These are phyloP conservation scores for Chiua sp. DNA, from an alignment of 1,284 basidiomycete species.

Conservation along the genomic window DNA sequence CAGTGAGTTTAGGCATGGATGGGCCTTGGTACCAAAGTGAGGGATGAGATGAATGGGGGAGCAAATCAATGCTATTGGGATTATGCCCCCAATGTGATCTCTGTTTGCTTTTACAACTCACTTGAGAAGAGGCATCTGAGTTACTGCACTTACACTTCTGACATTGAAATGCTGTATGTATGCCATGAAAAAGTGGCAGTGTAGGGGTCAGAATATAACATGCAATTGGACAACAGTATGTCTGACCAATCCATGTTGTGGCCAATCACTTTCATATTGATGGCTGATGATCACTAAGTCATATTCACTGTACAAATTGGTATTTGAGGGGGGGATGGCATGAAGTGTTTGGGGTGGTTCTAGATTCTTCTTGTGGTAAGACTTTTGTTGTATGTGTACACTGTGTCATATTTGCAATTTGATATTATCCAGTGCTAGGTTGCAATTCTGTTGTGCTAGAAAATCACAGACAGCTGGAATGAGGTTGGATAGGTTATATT, in stretches of 20 bases:
- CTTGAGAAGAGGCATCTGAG: neutral
- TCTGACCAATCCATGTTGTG: no score
- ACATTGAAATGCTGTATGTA: no score
- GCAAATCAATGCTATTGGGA: neutral
- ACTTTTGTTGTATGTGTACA: neutral
- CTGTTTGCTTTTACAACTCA: neutral
- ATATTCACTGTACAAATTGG: neutral
- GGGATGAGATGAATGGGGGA: neutral
- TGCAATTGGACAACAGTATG: no score
- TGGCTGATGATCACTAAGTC: no score
- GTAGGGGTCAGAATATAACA: no score
- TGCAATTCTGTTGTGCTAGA: no score
- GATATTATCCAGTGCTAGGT: no score
- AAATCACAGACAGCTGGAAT: neutral
- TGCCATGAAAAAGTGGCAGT: no score
- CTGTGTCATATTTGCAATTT: neutral
- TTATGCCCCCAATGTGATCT: neutral
- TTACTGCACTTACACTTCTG: no score
- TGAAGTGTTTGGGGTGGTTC: neutral
- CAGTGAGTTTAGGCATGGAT: no score
- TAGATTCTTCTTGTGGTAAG: neutral
- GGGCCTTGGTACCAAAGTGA: no score
- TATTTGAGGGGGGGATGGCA: neutral
- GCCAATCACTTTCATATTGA: no score
- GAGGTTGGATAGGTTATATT: neutral